Evolutionary conservation across 1,139 yeast species (phyloP), one percentile per base, ranked within the genome.

Genomic region (Groenewaldozyma sp.): DNA sequence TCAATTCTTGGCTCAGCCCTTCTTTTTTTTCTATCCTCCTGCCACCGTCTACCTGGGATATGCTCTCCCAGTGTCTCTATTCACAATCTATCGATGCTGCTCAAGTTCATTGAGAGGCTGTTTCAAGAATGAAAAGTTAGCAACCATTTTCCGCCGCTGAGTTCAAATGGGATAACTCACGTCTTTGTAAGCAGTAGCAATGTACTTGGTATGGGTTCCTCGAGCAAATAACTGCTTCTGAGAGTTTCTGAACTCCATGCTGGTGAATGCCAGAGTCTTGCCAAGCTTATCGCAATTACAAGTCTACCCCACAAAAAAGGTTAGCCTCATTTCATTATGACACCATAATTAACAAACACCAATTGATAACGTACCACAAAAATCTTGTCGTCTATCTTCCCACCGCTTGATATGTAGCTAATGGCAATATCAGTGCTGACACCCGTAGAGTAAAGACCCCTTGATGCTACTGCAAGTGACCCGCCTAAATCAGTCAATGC

Each of bases 1-100:
- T 62, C 66, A 60, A 62, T 61, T 62, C 66, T 65, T 66, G 52
- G 64, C 65, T 58, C 64, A 64, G 66, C 66, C 66, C 66, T 10
- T 39, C 43, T 48, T 45, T 49, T 42, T 45, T 40, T 32, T 31
- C 16, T 29, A 34, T 36, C 19, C n/a, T n/a, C n/a, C n/a, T n/a
- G n/a, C n/a, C n/a, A n/a, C n/a, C n/a, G n/a, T n/a, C n/a, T n/a
- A n/a, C n/a, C n/a, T n/a, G n/a, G n/a, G n/a, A n/a, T n/a, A n/a
- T n/a, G n/a, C n/a, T n/a, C n/a, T n/a, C n/a, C n/a, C n/a, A n/a
- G 11, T 22, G 11, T 22, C 26, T 22, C 11, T 7, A 22, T 11
- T 7, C 7, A 22, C 10, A 7, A 11, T 11, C 26, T 22, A 22
- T 11, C 11, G 7, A 11, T 22, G 28, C n/a, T 32, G 13, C 27